These are phyloP conservation scores for Penicillium olsonii DNA, from an alignment of 2,329 filamentous ascomycete species.

Conservation along the genomic window DNA sequence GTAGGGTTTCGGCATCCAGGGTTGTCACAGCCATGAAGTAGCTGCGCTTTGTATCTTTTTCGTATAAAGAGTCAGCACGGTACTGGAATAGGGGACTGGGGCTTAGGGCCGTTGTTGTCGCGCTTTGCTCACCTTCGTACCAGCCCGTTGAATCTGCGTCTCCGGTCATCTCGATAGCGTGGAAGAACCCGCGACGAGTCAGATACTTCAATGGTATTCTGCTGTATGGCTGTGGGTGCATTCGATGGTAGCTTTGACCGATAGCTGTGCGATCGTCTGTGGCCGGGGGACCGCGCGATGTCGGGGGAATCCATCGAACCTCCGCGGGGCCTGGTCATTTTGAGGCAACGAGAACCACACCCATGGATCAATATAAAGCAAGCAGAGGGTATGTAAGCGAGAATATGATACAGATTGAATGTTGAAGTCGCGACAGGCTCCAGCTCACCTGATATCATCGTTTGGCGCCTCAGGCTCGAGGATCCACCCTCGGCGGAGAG, in stretches of 20 bases:
- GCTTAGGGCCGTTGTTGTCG: neutral
- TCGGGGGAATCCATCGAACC: slow-evolving; percentile 38
- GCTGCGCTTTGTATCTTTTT: slow-evolving; percentile 72
- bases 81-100: neutral
- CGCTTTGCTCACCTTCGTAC: slow-evolving; percentile 62
- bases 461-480: slow-evolving; percentile 18
- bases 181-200: slow-evolving; percentile 39
- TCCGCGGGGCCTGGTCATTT: slow-evolving; percentile 47
- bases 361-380: slow-evolving; percentile 11
- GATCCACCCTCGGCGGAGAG: neutral
- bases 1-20: slow-evolving; percentile 71
- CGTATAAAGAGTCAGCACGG: slow-evolving; percentile 4
- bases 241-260: slow-evolving; percentile 44
- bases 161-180: slow-evolving; percentile 43
- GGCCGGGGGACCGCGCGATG: slow-evolving; percentile 26
- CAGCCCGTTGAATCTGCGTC: slow-evolving; percentile 57
- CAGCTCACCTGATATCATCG: slow-evolving; percentile 28
- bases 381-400: neutral
- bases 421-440: slow-evolving; percentile 1
- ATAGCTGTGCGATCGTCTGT: slow-evolving; percentile 32
- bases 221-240: slow-evolving; percentile 40
- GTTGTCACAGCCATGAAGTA: slow-evolving; percentile 77
- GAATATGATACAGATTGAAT: neutral
- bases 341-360: slow-evolving; percentile 30
- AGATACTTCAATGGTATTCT: slow-evolving; percentile 43